These are phyloP conservation scores for Alternaria arbusti DNA, from an alignment of 2,329 filamentous ascomycete species.

Conservation along the genomic window DNA sequence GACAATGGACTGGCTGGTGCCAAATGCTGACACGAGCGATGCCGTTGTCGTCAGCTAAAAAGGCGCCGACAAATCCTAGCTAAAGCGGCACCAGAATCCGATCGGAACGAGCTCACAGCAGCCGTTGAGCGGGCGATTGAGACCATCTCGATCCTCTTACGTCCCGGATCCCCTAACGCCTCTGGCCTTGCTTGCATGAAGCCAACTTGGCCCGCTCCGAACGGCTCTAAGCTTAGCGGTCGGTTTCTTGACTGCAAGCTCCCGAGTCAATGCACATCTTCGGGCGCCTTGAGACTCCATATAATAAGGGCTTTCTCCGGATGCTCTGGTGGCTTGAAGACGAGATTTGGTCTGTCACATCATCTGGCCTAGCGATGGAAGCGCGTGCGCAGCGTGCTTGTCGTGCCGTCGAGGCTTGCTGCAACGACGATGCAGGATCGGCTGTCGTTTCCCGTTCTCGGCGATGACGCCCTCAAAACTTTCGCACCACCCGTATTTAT, in stretches of 20 bases:
- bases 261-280: slow-evolving; percentile 32
- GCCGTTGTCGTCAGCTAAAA: slow-evolving; percentile 8
- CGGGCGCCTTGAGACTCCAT: slow-evolving; percentile 18
- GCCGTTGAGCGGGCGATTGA: slow-evolving; percentile 36
- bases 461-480: slow-evolving; percentile 15
- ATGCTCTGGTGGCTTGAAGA: slow-evolving; percentile 22
- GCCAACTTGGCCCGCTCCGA: slow-evolving; percentile 37
- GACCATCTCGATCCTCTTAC: slow-evolving; percentile 29
- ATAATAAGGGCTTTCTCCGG: slow-evolving; percentile 27
- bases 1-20: slow-evolving; percentile 1
- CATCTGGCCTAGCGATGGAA: slow-evolving; percentile 20
- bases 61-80: slow-evolving; percentile 16
- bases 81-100: slow-evolving; percentile 36
- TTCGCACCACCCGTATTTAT: slow-evolving; percentile 2
- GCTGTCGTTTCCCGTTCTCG: slow-evolving; percentile 11
- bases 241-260: slow-evolving; percentile 36
- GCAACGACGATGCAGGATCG: slow-evolving; percentile 17
- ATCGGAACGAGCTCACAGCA: slow-evolving; percentile 35
- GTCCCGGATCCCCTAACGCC: slow-evolving; percentile 36
- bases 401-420: slow-evolving; percentile 18
- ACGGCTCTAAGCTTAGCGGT: slow-evolving; percentile 30
- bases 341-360: slow-evolving; percentile 22
- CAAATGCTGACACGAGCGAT: slow-evolving; percentile 6
- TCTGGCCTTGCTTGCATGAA: slow-evolving; percentile 43
- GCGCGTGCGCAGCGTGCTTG: slow-evolving; percentile 14